phyloP scores from a whole-genome alignment of 208 protist genomes.

The Trypanosoma scelopori region DNA sequence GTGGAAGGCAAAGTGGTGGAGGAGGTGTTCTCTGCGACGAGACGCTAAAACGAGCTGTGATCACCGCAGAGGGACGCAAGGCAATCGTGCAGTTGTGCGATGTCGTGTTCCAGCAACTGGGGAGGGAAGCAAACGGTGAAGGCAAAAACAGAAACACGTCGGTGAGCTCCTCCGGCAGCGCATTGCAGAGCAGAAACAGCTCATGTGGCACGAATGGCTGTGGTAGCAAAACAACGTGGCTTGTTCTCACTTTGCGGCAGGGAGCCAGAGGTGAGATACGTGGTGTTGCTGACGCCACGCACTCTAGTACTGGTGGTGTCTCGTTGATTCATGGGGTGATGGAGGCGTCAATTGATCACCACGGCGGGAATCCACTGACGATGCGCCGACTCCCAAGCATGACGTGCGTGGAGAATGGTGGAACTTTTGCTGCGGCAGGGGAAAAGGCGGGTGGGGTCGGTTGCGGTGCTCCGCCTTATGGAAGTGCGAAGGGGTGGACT shows the following conservation, averaged over 20 bases:
- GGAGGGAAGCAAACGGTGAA: background rate
- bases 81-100: conserved; percentile 18
- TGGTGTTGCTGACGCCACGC: background rate
- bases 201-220: background rate
- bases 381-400: background rate
- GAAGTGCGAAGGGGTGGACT: too few relatives aligned
- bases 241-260: conserved; percentile 10
- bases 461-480: background rate
- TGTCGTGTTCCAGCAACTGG: conserved; percentile 14
- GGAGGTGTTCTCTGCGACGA: background rate
- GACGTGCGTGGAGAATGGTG: background rate
- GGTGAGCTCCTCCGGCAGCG: background rate
- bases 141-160: background rate
- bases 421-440: background rate
- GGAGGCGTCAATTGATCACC: background rate
- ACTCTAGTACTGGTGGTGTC: background rate
- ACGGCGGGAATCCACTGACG: background rate
- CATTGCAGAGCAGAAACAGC: background rate
- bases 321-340: background rate
- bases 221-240: conserved; percentile 5
- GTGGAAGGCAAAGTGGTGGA: background rate
- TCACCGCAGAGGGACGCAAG: conserved; percentile 15
- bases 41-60: background rate
- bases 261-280: conserved; percentile 25
- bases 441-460: background rate